Percentiles rank a stretch among this genome's conserved stretches.
These are phyloP conservation scores for Teratosphaeria gauchensis DNA, from an alignment of 2,329 filamentous ascomycete genomes.

Conservation along the genomic window DNA sequence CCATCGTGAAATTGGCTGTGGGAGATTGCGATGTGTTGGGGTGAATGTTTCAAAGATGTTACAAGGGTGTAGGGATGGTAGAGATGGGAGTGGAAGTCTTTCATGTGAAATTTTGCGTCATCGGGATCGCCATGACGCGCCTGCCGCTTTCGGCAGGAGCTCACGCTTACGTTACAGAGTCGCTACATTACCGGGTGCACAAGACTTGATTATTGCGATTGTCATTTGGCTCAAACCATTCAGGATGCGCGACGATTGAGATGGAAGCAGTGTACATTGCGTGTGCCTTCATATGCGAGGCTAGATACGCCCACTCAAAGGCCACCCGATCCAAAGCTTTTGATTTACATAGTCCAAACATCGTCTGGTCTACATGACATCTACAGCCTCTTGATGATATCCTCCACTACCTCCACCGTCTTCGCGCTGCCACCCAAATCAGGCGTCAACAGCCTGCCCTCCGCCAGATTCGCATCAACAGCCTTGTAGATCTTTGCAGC, in stretches of 20 bases:
- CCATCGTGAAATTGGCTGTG: conserved; percentile 28
- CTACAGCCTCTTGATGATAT: conserved; percentile 76
- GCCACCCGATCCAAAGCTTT: not conserved
- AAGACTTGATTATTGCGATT: not conserved
- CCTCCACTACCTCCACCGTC: conserved; percentile 77
- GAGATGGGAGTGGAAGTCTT: not conserved
- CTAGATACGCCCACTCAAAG: not conserved
- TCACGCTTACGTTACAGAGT: not conserved
- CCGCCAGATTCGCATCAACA: conserved; percentile 80
- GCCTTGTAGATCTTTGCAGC: conserved; percentile 85
- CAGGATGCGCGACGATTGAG: no score
- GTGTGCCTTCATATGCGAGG: not conserved
- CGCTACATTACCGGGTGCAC: not conserved
- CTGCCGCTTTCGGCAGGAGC: not conserved
- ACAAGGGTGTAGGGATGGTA: not conserved
- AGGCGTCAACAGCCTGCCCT: conserved; percentile 72
- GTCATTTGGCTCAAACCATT: not conserved
- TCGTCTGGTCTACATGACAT: not conserved
- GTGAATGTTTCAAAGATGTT: not conserved
- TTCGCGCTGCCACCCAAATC: conserved; percentile 82
- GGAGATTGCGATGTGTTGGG: not conserved
- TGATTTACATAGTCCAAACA: not conserved
- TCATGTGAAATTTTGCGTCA: conserved; percentile 1
- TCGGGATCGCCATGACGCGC: not conserved
- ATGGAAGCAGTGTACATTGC: no score